Base-by-base conservation (phyloP, 345 rosid genomes). In the Rhodamnia argentea region DNA sequence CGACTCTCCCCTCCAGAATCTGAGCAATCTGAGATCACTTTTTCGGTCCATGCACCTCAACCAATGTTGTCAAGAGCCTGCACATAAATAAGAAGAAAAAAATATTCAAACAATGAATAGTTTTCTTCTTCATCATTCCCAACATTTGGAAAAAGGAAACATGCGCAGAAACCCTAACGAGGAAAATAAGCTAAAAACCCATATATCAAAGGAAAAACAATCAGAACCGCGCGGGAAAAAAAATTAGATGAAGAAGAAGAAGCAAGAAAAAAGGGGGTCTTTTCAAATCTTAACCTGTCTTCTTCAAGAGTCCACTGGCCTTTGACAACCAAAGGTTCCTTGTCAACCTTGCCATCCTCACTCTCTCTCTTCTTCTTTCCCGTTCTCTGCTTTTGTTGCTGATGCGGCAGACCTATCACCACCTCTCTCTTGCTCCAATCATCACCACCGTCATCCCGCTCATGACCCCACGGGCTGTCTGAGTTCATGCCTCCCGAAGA, bases 21-120 rank as follows among this genome's bases (percentile, higher is more conserved):
- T 86, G 42, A 52, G 88, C 85, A n/a, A 86, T 83, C 9, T 20
- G 54, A 60, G 88, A 83, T 83, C 85, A 86, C 60, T 83, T 62
- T 20, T 51, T 60, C 18, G 29, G 15, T 83, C 87, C 87, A 51
- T 70, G 50, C 15, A 57, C 58, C 74, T 47, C 51, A 40, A 86
- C 87, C 81, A 86, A 37, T 52, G 32, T 76, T 4, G 54, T 84
- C 26, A 82, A 44, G 50, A 40, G n/a, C 12, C 74, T 58, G 23
- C 51, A 40, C 3, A 51, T 51, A 2, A 51, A 51, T 51, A 13
- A 12, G 52, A 51, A 51, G 52, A 51, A 64, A 62, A 64, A 60
- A 2, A 64, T 64, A 12, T 14, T 0, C 2, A 24, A 12, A 57
- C 23, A 32, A 52, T 60, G 29, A 57, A 51, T 53, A 70, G 37